phyloP scores from a whole-genome alignment of 352 stramenopile species.

The Phytophthora vignae region DNA sequence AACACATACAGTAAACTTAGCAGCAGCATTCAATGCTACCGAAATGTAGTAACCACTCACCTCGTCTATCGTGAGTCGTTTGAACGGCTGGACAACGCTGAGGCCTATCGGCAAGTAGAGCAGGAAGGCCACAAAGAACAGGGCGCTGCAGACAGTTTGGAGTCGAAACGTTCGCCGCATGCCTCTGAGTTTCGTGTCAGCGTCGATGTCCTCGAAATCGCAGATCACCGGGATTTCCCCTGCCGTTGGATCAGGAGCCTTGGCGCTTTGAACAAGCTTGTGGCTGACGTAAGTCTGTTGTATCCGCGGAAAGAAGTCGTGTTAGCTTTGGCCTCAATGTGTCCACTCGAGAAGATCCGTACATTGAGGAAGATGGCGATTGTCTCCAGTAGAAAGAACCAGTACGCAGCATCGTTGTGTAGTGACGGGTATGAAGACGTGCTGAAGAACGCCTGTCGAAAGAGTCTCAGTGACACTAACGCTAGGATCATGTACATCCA shows the following conservation, averaged over 20 bases:
- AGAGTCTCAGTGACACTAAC: neutral
- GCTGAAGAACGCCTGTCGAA: slow-evolving; percentile 62
- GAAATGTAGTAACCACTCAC: slow-evolving; percentile 8
- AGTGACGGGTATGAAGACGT: slow-evolving; percentile 60
- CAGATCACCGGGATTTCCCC: slow-evolving; percentile 24
- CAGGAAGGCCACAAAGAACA: slow-evolving; percentile 72
- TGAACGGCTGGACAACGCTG: slow-evolving; percentile 45
- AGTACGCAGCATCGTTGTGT: slow-evolving; percentile 71
- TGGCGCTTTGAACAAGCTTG: slow-evolving; percentile 30
- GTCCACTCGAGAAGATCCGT: neutral
- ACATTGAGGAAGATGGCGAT: slow-evolving; percentile 71
- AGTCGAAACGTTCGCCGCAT: slow-evolving; percentile 39
- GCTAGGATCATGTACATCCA: neutral
- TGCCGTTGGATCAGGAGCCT: slow-evolving; percentile 12
- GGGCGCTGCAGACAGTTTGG: slow-evolving; percentile 36
- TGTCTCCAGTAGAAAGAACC: slow-evolving; percentile 74
- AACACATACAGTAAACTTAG: neutral
- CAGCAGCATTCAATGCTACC: neutral
- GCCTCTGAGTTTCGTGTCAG: slow-evolving; percentile 19
- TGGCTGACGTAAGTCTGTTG: slow-evolving; percentile 49
- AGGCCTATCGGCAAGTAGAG: slow-evolving; percentile 70
- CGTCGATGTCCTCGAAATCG: slow-evolving; percentile 25
- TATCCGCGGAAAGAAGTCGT: neutral
- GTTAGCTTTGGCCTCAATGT: neutral
- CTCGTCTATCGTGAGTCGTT: slow-evolving; percentile 55